phyloP scores from a whole-genome alignment of 2,329 filamentous ascomycete species.

The Laburnicola sp. region DNA sequence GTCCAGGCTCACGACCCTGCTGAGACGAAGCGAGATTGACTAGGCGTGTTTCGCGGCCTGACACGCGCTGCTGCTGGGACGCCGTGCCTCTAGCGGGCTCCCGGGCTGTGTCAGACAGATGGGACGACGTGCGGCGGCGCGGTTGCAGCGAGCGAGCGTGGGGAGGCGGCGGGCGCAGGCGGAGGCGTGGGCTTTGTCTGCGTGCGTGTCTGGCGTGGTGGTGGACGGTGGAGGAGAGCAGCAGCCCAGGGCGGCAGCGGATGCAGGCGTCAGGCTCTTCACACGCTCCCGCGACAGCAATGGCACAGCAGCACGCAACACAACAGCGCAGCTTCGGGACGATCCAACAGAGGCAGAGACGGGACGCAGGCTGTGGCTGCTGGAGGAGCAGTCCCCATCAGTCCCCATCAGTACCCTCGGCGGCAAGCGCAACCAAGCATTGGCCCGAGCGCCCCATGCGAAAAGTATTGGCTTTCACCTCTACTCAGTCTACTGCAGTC shows the following conservation, averaged over 20 bases:
- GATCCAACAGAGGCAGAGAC: too few relatives aligned
- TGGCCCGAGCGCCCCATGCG: conserved; percentile 15
- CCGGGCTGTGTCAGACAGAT: conserved; percentile 29
- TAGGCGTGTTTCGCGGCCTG: conserved; percentile 37
- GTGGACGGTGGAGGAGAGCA: neutral
- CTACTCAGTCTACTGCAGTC: neutral
- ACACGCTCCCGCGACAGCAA: too few relatives aligned
- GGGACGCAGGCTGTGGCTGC: neutral
- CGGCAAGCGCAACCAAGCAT: conserved; percentile 9
- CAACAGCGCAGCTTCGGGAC: too few relatives aligned
- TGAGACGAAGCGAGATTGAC: conserved; percentile 46
- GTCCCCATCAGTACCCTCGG: too few relatives aligned
- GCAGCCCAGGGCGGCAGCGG: too few relatives aligned
- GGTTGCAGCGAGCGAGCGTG: neutral
- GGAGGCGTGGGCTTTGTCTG: conserved; percentile 5
- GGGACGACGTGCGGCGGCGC: conserved; percentile 13
- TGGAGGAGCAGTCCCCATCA: neutral
- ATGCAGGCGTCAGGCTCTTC: too few relatives aligned
- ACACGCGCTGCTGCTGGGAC: conserved; percentile 18
- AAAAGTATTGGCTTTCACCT: conserved; percentile 8
- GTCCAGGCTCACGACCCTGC: conserved; percentile 36
- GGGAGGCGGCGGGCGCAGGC: neutral
- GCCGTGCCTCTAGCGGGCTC: conserved; percentile 12
- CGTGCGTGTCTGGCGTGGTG: neutral
- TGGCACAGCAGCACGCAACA: too few relatives aligned